phyloP scores from a whole-genome alignment of 192 early-diverging fungal species.

The Coemansia sp. region DNA sequence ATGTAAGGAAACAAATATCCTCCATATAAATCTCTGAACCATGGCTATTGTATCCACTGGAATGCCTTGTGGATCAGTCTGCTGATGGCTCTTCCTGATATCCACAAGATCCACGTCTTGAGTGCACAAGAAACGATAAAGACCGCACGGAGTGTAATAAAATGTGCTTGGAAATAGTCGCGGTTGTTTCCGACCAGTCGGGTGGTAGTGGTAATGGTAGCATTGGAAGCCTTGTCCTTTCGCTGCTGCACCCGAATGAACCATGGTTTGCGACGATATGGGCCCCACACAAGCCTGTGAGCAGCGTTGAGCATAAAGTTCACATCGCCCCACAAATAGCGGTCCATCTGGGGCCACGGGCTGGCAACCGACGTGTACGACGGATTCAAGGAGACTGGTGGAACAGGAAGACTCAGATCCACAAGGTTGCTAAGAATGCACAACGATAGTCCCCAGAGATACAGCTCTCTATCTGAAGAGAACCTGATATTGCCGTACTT shows the following conservation, averaged over 20 bases:
- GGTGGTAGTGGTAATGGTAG: too few relatives aligned
- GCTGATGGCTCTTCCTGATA: neutral
- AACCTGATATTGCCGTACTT: slow-evolving; percentile 13
- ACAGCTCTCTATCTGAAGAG: slow-evolving; percentile 28
- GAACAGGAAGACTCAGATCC: slow-evolving; percentile 30
- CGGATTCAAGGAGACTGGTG: neutral
- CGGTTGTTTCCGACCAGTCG: slow-evolving; percentile 14
- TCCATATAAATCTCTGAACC: too few relatives aligned
- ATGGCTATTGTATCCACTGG: neutral
- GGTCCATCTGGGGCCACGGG: slow-evolving; percentile 45
- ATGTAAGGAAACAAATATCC: too few relatives aligned
- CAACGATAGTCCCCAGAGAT: slow-evolving; percentile 50
- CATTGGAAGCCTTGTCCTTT: neutral
- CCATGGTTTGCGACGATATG: slow-evolving; percentile 37
- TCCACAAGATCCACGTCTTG: slow-evolving; percentile 8
- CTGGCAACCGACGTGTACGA: slow-evolving; percentile 30
- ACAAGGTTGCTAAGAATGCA: slow-evolving; percentile 34
- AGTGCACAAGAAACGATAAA: slow-evolving; percentile 23
- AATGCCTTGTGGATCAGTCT: neutral
- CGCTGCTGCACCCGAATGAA: slow-evolving; percentile 3
- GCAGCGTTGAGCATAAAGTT: slow-evolving; percentile 22
- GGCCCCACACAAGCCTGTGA: slow-evolving; percentile 20
- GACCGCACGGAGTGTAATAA: slow-evolving; percentile 8
- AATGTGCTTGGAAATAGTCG: slow-evolving; percentile 26
- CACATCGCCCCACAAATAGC: slow-evolving; percentile 33